Evolutionary conservation across 2,329 filamentous ascomycete genomes (phyloP).

Genomic region (Talaromyces sp.): DNA sequence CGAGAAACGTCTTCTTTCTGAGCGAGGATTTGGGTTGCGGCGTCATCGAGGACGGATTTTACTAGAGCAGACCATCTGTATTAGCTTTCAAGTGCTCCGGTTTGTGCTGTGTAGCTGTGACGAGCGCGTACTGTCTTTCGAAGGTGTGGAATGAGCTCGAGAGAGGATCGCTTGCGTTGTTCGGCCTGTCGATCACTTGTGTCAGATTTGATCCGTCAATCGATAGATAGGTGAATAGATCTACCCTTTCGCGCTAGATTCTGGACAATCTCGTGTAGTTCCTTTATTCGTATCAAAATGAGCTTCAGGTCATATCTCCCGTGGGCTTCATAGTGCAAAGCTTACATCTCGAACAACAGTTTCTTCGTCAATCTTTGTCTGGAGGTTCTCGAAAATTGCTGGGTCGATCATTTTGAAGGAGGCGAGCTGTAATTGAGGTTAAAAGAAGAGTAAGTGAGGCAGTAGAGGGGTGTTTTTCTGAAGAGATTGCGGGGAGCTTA

Average conservation of each 20-base stretch:
- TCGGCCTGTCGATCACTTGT: slow-evolving; percentile 53
- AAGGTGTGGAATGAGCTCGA: slow-evolving; percentile 81
- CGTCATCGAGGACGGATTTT: slow-evolving; percentile 63
- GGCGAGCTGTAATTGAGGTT: too few species aligned
- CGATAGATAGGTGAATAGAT: background rate
- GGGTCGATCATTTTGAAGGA: slow-evolving; percentile 65
- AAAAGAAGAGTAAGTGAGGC: background rate
- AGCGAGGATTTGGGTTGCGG: slow-evolving; percentile 66
- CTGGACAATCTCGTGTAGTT: slow-evolving; percentile 76
- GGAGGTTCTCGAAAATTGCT: slow-evolving; percentile 80
- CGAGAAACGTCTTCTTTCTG: slow-evolving; percentile 68
- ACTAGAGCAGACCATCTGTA: slow-evolving; percentile 49
- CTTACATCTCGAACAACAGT: slow-evolving; percentile 69
- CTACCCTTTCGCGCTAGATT: slow-evolving; percentile 72
- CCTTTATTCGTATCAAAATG: slow-evolving; percentile 38
- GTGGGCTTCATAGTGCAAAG: slow-evolving; percentile 17
- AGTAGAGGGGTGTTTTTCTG: background rate
- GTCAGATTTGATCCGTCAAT: background rate
- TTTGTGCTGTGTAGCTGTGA: background rate
- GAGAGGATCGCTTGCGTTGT: slow-evolving; percentile 80
- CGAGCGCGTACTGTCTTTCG: slow-evolving; percentile 53
- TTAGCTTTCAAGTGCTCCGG: background rate
- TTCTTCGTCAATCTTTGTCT: slow-evolving; percentile 87
- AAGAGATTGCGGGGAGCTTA: background rate
- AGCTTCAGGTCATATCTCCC: slow-evolving; percentile 7